Evolutionary conservation across 1,139 yeast species (phyloP), one percentile per base, ranked within the genome.

Genomic region (Yamadazyma spencermartinsiae): DNA sequence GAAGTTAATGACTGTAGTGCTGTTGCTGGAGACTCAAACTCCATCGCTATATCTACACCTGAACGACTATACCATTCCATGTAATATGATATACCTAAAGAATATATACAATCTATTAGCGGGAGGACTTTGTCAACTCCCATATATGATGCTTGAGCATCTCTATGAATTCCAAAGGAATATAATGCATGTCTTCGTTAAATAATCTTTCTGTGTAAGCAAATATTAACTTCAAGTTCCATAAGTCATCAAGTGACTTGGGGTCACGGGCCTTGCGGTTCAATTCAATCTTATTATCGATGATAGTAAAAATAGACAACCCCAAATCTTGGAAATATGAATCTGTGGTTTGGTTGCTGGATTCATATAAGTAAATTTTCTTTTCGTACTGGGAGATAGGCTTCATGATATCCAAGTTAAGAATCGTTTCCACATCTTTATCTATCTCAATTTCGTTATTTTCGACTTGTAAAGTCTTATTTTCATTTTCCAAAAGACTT

Each of bases 221-320:
- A 56, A 86, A 82, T 13, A 86, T 60, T 30, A 86, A 57, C 43
- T 75, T 72, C 43, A 86, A 60, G 48, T 82, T 83, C 85, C 88
- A 80, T 36, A 85, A 56, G 40, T 82, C 86, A 39, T 82, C 85
- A 2, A 69, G 54, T 1, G 58, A 55, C 15, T 50, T 42, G 0
- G 88, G 86, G 1, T 49, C 45, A 12, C 49, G 46, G 1, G 80
- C 80, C 51, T 76, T 61, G 3, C 58, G 54, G 24, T 62, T 62
- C 30, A 83, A 56, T 43, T 82, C 82, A 24, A 77, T 56, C 50
- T 80, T 80, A 45, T 74, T 69, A 51, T 83, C 88, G 20, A 79
- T 61, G 11, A 79, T 72, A 23, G 75, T 73, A 36, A 76, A 69
- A 18, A 73, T 52, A 2, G 71, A 58, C 29, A 66, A 58, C 34